Evolutionary conservation across 805 yeast species (phyloP).

Genomic region (Limtongia smithiae): DNA sequence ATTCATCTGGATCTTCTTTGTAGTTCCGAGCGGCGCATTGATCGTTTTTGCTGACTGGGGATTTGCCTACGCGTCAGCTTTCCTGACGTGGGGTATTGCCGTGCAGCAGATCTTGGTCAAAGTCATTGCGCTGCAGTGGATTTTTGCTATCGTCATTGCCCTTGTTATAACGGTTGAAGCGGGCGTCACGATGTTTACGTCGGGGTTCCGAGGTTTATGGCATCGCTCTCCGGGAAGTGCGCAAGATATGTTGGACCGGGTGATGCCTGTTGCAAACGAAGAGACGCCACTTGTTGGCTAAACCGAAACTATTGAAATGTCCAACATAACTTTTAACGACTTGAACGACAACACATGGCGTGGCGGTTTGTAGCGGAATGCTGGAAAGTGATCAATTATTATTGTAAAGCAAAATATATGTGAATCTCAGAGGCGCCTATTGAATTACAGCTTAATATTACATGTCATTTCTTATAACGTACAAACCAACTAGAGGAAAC

Average conservation of each 20-base stretch:
- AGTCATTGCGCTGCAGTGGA: slow-evolving; percentile 79
- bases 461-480: no score
- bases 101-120: slow-evolving; percentile 66
- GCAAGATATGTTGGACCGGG: slow-evolving; percentile 2
- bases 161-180: slow-evolving; percentile 54
- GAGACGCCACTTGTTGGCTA: neutral
- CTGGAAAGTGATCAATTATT: no score
- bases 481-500: no score
- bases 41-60: slow-evolving; percentile 67
- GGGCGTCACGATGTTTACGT: slow-evolving; percentile 40
- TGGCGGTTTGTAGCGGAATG: no score
- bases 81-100: slow-evolving; percentile 62
- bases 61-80: slow-evolving; percentile 56
- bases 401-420: no score
- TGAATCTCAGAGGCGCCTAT: no score
- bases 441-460: no score
- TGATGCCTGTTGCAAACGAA: slow-evolving; percentile 7
- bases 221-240: neutral
- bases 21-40: slow-evolving; percentile 59
- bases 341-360: no score
- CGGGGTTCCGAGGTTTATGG: slow-evolving; percentile 8
- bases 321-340: neutral
- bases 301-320: slow-evolving; percentile 4
- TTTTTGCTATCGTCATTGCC: slow-evolving; percentile 68
- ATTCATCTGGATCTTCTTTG: slow-evolving; percentile 71